Conservation (phyloP, 176 grass and related monocot genomes). For the Avena sativa region DNA sequence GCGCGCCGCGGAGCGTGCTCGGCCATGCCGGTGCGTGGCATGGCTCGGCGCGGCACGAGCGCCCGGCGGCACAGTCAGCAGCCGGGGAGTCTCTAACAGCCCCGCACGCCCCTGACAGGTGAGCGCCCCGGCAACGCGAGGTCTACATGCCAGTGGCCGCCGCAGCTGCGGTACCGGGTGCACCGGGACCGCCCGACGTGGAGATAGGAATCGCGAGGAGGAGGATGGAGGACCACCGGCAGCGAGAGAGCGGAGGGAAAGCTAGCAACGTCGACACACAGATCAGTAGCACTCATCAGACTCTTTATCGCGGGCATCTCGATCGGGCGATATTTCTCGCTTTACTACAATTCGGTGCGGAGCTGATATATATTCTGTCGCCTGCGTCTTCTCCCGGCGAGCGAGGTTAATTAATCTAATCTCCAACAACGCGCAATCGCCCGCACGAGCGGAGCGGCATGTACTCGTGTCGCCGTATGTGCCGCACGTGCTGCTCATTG, state of each 20-base stretch:
- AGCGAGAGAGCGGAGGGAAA: background rate
- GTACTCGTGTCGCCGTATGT: no score
- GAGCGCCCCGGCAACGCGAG: constrained; percentile 13
- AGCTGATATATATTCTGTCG: constrained; percentile 17
- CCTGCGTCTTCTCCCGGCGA: background rate
- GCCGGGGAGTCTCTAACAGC: background rate
- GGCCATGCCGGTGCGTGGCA: constrained; percentile 47
- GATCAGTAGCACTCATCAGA: background rate
- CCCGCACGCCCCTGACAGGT: constrained; percentile 23
- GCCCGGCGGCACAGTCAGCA: background rate
- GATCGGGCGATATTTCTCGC: background rate
- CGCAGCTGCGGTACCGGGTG: background rate
- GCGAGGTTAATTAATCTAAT: background rate
- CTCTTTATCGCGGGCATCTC: constrained; percentile 36
- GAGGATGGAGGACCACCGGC: constrained; percentile 22
- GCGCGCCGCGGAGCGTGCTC: constrained; percentile 42
- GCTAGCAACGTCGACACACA: constrained; percentile 12
- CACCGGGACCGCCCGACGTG: constrained; percentile 27
- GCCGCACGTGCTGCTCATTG: no score
- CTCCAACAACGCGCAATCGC: background rate
- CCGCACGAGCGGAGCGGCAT: background rate
- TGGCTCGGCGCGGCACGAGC: constrained; percentile 28
- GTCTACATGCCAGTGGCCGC: constrained; percentile 29
- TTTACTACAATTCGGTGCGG: background rate
- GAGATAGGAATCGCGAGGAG: constrained; percentile 6